Conservation (phyloP, 2,329 filamentous ascomycete genomes). For the Aureobasidium lini region DNA sequence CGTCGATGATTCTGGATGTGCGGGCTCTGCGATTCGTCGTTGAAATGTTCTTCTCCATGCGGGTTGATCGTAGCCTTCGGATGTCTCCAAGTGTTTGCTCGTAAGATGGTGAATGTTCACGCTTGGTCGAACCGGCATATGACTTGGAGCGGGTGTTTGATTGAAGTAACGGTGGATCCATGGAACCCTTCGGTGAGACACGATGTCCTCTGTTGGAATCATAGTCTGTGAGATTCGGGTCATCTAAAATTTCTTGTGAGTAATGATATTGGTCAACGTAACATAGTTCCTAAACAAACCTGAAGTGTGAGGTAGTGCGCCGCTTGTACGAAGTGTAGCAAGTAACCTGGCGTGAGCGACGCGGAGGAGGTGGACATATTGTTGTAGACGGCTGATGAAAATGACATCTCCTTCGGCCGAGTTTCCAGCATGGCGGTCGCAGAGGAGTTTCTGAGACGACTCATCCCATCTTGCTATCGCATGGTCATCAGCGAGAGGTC, state of each 20-base stretch:
- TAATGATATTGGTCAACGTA: constrained; percentile 12
- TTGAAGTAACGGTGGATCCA: constrained; percentile 47
- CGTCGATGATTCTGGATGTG: constrained; percentile 87
- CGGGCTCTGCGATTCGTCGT: constrained; percentile 86
- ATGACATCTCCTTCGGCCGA: constrained; percentile 54
- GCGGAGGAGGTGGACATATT: constrained; percentile 87
- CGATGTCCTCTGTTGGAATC: constrained; percentile 59
- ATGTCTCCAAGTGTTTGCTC: constrained; percentile 97
- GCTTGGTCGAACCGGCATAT: constrained; percentile 53
- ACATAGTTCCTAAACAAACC: constrained; percentile 35
- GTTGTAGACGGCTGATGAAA: constrained; percentile 75
- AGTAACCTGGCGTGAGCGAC: constrained; percentile 86
- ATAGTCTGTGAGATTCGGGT: constrained; percentile 60
- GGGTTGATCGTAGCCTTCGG: constrained; percentile 79
- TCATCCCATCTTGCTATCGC: constrained; percentile 65
- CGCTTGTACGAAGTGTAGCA: constrained; percentile 76
- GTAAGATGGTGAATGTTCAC: constrained; percentile 62
- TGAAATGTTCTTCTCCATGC: constrained; percentile 88
- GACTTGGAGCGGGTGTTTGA: constrained; percentile 68
- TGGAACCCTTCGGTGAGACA: constrained; percentile 35
- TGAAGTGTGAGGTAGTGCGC: constrained; percentile 67
- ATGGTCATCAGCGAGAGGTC: constrained; percentile 61
- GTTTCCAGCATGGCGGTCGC: constrained; percentile 47
- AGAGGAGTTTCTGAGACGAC: constrained; percentile 62
- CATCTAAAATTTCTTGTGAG: constrained; percentile 44